Base-by-base conservation (phyloP, 2,329 filamentous ascomycete species). In the Pseudofabraea citricarpa region DNA sequence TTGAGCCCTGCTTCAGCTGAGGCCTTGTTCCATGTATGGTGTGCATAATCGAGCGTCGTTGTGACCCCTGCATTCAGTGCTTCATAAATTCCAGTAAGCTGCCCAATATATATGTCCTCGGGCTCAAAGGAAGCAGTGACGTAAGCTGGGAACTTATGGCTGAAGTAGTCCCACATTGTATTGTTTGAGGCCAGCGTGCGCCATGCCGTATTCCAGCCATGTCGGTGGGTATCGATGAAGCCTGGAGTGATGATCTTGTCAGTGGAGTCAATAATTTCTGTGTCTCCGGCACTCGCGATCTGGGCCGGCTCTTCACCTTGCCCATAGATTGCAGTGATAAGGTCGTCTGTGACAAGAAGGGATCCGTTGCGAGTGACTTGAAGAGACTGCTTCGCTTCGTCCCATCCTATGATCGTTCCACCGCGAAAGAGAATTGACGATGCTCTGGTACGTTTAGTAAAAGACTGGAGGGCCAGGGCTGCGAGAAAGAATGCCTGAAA, bases 61-160 rank as follows among this genome's bases (percentile, higher is more conserved):
- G 68, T 71, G 6, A 62, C 66, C 1, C 68, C 68, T 1, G 60
- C 64, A 23, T 70, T 63, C 10, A 69, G 49, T 5, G 59, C 54
- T 49, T 70, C 67, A 16, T 66, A 49, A 5, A 58, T 56, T 3
- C 66, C 68, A 5, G 57, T 59, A 4, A 68, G 53, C 41, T 67
- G 56, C 18, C 68, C 67, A 60, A 67, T 68, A 53, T 70, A 73
- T 3, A 71, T 55, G 45, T 74, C 72, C 3, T 69, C 57, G 2
- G 64, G 26, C 3, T 3, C 3, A 3, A 6, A 29, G 3, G 5
- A 12, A 3, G 3, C 5, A 6, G 26, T n/a, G 8, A 27, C 8
- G 8, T 10, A 29, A 29, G 6, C 6, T 3, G 5, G 15, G 3
- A 3, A 3, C 43, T 67, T 72, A 7, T 66, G 64, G 24, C 42